Conservation (phyloP, 139 green algal genomes). For the Coelastrella sp. region DNA sequence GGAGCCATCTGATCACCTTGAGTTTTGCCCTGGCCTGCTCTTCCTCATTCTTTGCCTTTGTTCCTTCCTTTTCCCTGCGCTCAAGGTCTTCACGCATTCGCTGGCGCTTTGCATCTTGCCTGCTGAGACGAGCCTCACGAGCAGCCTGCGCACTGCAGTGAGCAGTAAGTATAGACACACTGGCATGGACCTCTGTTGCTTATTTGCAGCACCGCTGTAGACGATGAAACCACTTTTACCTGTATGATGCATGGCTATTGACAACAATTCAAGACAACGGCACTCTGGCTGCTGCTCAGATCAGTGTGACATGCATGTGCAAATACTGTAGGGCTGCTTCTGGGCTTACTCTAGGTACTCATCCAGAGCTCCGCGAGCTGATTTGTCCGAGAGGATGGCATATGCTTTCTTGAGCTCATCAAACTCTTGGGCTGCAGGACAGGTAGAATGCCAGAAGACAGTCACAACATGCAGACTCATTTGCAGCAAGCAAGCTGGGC, state of each 20-base stretch:
- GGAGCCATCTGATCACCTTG: constrained; percentile 8
- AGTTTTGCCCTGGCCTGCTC: constrained; percentile 59
- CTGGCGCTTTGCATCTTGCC: constrained; percentile 79
- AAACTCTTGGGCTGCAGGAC: constrained; percentile 82
- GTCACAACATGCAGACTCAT: background rate
- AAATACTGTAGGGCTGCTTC: too few relatives aligned
- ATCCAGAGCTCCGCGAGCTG: constrained; percentile 78
- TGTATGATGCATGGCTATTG: too few relatives aligned
- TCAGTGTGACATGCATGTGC: too few relatives aligned
- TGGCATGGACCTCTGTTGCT: background rate
- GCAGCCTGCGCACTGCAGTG: constrained; percentile 62
- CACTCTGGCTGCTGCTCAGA: too few relatives aligned
- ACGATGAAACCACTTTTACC: background rate
- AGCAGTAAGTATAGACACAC: background rate
- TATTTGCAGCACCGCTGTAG: background rate
- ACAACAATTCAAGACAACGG: too few relatives aligned
- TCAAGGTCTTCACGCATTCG: constrained; percentile 85
- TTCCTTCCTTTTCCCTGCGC: constrained; percentile 70
- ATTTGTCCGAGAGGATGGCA: constrained; percentile 79
- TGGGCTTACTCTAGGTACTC: constrained; percentile 66
- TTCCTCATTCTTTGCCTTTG: constrained; percentile 71
- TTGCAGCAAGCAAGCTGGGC: background rate
- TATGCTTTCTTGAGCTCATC: constrained; percentile 86
- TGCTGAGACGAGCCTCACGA: constrained; percentile 51
- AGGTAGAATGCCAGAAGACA: background rate